These are phyloP conservation scores for Antrodiella citrinella DNA, from an alignment of 768 basidiomycete species.

Conservation along the genomic window DNA sequence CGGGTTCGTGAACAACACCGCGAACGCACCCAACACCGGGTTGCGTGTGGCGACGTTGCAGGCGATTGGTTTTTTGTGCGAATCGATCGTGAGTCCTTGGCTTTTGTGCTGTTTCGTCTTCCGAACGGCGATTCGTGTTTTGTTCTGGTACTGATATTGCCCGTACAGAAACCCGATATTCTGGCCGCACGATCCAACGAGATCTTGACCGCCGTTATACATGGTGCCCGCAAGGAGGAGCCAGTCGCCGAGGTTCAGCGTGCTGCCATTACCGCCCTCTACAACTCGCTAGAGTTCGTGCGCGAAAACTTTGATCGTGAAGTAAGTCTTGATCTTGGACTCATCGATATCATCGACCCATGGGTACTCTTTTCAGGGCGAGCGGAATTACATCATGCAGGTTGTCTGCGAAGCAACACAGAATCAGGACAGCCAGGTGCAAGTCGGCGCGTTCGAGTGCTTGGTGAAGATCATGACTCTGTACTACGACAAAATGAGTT, in stretches of 20 bases:
- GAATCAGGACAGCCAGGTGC: conserved; percentile 67
- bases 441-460: conserved; percentile 95
- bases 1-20: conserved; percentile 71
- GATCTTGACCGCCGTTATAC: conserved; percentile 96
- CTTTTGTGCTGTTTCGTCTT: no score
- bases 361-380: conserved; percentile 56
- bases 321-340: conserved; percentile 40
- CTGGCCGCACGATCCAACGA: conserved; percentile 87
- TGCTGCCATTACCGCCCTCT: conserved; percentile 87
- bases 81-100: conserved; percentile 86
- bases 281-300: conserved; percentile 95
- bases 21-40: conserved; percentile 42
- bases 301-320: conserved; percentile 97
- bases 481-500: conserved; percentile 98
- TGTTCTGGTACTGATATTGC: conserved; percentile 9
- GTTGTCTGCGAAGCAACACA: conserved; percentile 99
- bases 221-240: conserved; percentile 96
- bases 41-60: conserved; percentile 84
- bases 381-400: conserved; percentile 99
- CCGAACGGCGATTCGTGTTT: conserved; percentile 2
- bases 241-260: conserved; percentile 84
- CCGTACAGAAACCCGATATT: conserved; percentile 83
- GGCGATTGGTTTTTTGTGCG: conserved; percentile 96
- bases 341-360: no score
- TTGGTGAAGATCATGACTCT: conserved; percentile 94